These are phyloP conservation scores for Helotiales sp. DNA, from an alignment of 2,329 filamentous ascomycete species.

Conservation along the genomic window DNA sequence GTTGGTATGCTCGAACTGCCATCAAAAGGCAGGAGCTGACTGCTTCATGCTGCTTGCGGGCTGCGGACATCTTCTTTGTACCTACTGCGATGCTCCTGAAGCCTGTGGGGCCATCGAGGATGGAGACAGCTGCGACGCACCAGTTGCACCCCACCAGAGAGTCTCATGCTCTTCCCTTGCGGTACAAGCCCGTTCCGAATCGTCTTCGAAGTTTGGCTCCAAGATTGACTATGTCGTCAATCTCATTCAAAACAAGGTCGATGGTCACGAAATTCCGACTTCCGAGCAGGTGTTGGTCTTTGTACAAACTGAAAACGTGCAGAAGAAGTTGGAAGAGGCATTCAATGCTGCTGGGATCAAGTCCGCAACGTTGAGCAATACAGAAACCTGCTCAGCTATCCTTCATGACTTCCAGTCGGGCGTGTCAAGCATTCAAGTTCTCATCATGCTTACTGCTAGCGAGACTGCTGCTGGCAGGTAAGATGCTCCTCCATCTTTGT, in stretches of 20 bases:
- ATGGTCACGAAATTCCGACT: neutral
- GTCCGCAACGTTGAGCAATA: constrained; percentile 46
- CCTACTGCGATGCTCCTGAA: constrained; percentile 9
- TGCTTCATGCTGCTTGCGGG: constrained; percentile 49
- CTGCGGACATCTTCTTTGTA: constrained; percentile 59
- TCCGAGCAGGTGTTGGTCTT: constrained; percentile 61
- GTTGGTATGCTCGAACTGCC: constrained; percentile 2
- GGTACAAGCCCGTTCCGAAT: neutral
- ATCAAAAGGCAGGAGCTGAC: neutral
- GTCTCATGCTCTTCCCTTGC: neutral
- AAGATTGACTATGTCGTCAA: constrained; percentile 54
- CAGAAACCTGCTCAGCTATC: constrained; percentile 41
- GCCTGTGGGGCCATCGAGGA: neutral
- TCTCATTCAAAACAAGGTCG: constrained; percentile 47
- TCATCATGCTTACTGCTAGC: constrained; percentile 61
- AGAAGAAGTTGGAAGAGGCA: constrained; percentile 45
- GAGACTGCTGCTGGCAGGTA: constrained; percentile 65
- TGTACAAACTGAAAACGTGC: constrained; percentile 55
- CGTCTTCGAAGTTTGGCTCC: constrained; percentile 42
- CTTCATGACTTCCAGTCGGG: constrained; percentile 50
- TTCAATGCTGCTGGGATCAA: constrained; percentile 42
- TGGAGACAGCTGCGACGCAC: constrained; percentile 8
- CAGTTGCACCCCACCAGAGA: constrained; percentile 10
- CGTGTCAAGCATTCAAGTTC: constrained; percentile 45
- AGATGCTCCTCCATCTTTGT: constrained; percentile 41